phyloP scores from a whole-genome alignment of 768 basidiomycete genomes.

The Boletus rubroflammeus region DNA sequence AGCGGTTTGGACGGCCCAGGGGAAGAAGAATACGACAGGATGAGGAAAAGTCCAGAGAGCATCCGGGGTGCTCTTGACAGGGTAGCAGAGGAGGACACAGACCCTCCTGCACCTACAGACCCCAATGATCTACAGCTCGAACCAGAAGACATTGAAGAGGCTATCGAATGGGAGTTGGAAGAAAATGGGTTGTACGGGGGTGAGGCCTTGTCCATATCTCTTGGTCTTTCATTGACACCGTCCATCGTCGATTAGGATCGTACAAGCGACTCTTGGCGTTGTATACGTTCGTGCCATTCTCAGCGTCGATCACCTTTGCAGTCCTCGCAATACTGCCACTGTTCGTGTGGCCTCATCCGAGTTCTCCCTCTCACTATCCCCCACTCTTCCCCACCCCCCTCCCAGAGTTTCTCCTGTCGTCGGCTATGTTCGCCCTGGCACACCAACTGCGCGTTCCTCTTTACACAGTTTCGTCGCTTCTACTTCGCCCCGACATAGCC shows the following conservation, averaged over 20 bases:
- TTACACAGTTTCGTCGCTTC: slow-evolving; percentile 34
- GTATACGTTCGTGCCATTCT: slow-evolving; percentile 59
- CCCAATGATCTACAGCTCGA: slow-evolving; percentile 17
- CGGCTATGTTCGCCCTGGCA: slow-evolving; percentile 46
- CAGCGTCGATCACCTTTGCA: slow-evolving; percentile 46
- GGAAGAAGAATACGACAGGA: slow-evolving; percentile 23
- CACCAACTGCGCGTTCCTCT: slow-evolving; percentile 32
- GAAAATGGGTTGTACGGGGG: slow-evolving; percentile 50
- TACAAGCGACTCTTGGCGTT: slow-evolving; percentile 52
- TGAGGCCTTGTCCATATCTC: slow-evolving; percentile 25
- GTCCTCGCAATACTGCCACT: slow-evolving; percentile 49
- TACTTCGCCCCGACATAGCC: slow-evolving; percentile 26
- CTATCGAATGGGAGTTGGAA: slow-evolving; percentile 45
- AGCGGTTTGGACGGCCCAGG: slow-evolving; percentile 27
- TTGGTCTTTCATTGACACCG: not conserved
- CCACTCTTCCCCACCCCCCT: slow-evolving; percentile 58
- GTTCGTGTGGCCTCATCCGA: slow-evolving; percentile 43
- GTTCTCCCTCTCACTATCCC: slow-evolving; percentile 39
- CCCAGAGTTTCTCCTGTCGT: slow-evolving; percentile 60
- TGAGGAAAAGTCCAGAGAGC: slow-evolving; percentile 36
- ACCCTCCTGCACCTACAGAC: slow-evolving; percentile 4
- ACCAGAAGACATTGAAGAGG: slow-evolving; percentile 39
- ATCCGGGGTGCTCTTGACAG: slow-evolving; percentile 31
- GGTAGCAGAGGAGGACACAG: slow-evolving; percentile 38
- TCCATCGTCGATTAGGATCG: slow-evolving; percentile 45